Evolutionary conservation across 176 grass and related monocot genomes (phyloP).

Genomic region (maize (Zea mays)): DNA sequence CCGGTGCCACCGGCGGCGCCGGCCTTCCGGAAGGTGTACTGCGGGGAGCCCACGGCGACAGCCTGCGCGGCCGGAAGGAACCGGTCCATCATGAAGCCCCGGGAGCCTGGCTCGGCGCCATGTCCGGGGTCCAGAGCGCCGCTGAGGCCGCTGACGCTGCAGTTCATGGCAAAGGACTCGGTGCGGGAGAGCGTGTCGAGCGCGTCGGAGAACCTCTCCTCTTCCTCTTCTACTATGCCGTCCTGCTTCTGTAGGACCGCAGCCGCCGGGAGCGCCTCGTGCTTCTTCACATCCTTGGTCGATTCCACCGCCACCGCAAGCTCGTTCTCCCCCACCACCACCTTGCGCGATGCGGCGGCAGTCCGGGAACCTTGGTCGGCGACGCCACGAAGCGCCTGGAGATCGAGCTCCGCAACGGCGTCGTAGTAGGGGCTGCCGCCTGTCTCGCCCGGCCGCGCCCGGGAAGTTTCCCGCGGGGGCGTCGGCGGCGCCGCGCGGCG

Average conservation of each 20-base stretch:
- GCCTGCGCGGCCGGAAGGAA: slow-evolving; percentile 88
- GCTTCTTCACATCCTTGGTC: slow-evolving; percentile 15
- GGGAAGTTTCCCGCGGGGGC: background rate
- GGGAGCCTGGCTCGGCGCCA: slow-evolving; percentile 40
- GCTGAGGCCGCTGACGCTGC: slow-evolving; percentile 91
- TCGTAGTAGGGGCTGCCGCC: slow-evolving; percentile 36
- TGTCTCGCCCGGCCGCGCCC: slow-evolving; percentile 24
- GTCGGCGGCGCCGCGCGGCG: slow-evolving; percentile 26
- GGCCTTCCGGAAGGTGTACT: slow-evolving; percentile 81
- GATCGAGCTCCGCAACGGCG: slow-evolving; percentile 20
- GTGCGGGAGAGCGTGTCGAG: slow-evolving; percentile 79
- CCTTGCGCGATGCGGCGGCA: slow-evolving; percentile 7
- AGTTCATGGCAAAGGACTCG: slow-evolving; percentile 86
- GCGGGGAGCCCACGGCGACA: slow-evolving; percentile 70
- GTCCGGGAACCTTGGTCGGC: background rate
- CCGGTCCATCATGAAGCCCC: slow-evolving; percentile 81
- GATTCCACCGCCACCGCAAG: background rate
- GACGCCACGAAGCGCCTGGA: background rate
- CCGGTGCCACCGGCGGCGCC: slow-evolving; percentile 4
- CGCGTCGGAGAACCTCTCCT: slow-evolving; percentile 89
- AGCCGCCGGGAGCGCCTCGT: background rate
- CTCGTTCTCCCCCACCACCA: background rate
- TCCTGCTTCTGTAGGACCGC: slow-evolving; percentile 9
- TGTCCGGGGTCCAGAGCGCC: slow-evolving; percentile 35
- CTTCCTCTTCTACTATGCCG: slow-evolving; percentile 49